A percentile compares a stretch with the other conserved stretches of the same genome.
phyloP scores from a whole-genome alignment of 495 filamentous ascomycete genomes.

The Staphylotrichum longicolle region DNA sequence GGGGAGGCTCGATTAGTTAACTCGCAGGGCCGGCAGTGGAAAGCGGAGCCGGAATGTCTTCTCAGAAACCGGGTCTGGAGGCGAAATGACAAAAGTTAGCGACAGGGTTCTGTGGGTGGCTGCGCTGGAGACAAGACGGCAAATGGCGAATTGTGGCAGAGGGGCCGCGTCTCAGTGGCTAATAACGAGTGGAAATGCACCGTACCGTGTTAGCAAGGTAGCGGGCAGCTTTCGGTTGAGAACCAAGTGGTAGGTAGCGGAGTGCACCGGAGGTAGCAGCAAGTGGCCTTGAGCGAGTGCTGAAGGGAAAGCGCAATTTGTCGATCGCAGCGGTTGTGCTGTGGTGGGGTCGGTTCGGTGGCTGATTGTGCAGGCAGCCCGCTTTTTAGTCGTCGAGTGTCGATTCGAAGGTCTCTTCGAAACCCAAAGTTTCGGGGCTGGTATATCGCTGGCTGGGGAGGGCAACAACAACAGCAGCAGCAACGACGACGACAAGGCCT shows the following conservation, averaged over 20 bases:
- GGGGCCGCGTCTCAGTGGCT: too few species aligned
- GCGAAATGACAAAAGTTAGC: conserved; percentile 14
- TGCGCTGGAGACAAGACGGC: background rate
- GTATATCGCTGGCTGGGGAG: too few species aligned
- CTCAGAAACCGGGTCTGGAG: conserved; percentile 12
- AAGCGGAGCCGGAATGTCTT: conserved; percentile 9
- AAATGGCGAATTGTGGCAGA: background rate
- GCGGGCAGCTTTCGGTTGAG: too few species aligned
- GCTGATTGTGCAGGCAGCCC: background rate
- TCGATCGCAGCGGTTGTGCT: background rate
- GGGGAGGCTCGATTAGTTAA: background rate
- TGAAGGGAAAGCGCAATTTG: conserved; percentile 4
- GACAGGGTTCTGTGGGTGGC: background rate
- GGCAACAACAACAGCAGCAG: too few species aligned
- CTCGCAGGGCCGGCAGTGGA: background rate
- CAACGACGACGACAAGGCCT: too few species aligned
- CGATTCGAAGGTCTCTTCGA: too few species aligned
- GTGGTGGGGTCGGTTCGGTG: background rate
- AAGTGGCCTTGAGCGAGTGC: background rate
- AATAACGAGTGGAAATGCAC: too few species aligned
- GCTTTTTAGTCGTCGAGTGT: background rate
- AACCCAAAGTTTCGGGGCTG: too few species aligned
- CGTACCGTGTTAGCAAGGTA: too few species aligned
- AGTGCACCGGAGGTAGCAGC: too few species aligned
- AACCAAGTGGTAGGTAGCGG: too few species aligned